phyloP scores from a whole-genome alignment of 148 eudicot species.

The Vaccinium macrocarpon region DNA sequence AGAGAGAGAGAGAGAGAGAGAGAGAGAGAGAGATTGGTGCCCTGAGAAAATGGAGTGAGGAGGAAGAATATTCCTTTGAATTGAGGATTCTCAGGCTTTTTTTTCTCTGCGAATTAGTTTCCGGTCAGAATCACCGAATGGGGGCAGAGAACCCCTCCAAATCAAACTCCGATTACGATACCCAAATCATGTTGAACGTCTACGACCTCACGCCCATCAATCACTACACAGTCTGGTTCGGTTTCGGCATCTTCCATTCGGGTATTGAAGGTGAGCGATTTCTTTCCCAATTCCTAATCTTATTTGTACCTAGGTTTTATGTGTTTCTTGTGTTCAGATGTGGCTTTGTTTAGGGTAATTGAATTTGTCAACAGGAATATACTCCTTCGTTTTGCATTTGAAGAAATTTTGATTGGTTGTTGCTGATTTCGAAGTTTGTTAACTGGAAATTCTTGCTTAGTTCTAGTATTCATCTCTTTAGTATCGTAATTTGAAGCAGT shows the following conservation, averaged over 20 bases:
- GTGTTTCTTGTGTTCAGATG: neutral
- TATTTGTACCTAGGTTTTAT: neutral
- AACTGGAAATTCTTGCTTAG: no score
- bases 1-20: neutral
- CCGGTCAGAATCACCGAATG: constrained; percentile 16
- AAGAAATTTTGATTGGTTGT: neutral
- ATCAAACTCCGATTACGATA: constrained; percentile 22
- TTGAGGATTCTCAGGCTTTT: neutral
- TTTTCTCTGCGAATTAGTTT: neutral
- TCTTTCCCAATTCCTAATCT: neutral
- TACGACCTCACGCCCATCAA: constrained; percentile 74
- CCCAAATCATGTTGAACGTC: constrained; percentile 63
- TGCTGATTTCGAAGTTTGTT: neutral
- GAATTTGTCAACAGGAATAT: neutral
- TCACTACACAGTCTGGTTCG: constrained; percentile 68
- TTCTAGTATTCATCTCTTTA: no score
- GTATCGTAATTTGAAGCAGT: no score
- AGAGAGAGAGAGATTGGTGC: neutral
- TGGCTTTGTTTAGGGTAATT: neutral
- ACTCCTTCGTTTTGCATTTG: neutral
- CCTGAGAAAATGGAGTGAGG: constrained; percentile 7
- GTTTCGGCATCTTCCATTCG: constrained; percentile 82
- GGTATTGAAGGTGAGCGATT: constrained; percentile 64
- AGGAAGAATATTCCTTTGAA: neutral
- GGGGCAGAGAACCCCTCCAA: constrained; percentile 32